phyloP scores from a whole-genome alignment of 495 filamentous ascomycete species.

The Trichocladium uniseriatum region DNA sequence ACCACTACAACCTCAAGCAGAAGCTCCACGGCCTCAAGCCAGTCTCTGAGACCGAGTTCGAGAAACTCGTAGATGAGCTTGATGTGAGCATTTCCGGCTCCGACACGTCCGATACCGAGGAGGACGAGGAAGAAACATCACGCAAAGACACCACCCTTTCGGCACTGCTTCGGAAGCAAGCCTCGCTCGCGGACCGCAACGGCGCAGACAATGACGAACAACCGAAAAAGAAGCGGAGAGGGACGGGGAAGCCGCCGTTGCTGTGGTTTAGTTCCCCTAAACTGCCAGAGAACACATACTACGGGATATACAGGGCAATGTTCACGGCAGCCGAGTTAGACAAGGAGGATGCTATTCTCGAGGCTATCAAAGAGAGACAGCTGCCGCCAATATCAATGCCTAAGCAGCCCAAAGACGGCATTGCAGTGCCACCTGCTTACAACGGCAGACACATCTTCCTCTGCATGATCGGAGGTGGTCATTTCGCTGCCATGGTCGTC shows the following conservation, averaged over 20 bases:
- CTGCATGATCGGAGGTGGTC: slow-evolving; percentile 97
- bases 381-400: slow-evolving; percentile 52
- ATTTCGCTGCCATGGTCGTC: slow-evolving; percentile 94
- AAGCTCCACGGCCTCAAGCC: slow-evolving; percentile 60
- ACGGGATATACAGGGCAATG: slow-evolving; percentile 78
- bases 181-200: slow-evolving; percentile 47
- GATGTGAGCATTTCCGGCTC: slow-evolving; percentile 89
- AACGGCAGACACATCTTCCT: slow-evolving; percentile 78
- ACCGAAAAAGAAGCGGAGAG: slow-evolving; percentile 38
- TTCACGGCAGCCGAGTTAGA: slow-evolving; percentile 64
- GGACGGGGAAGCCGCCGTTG: slow-evolving; percentile 61
- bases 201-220: slow-evolving; percentile 41
- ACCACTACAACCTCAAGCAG: slow-evolving; percentile 89
- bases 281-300: slow-evolving; percentile 65
- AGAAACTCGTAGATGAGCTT: slow-evolving; percentile 69
- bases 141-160: slow-evolving; percentile 55
- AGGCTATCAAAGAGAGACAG: slow-evolving; percentile 65
- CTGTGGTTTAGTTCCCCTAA: slow-evolving; percentile 74
- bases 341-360: slow-evolving; percentile 51
- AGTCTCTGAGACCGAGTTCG: slow-evolving; percentile 72
- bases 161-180: slow-evolving; percentile 73
- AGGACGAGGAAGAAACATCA: slow-evolving; percentile 36
- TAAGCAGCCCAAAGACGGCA: slow-evolving; percentile 40
- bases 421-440: slow-evolving; percentile 39
- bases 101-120: slow-evolving; percentile 45